Evolutionary conservation across 257 asterid species (phyloP).

Genomic region (Plantago elongata): DNA sequence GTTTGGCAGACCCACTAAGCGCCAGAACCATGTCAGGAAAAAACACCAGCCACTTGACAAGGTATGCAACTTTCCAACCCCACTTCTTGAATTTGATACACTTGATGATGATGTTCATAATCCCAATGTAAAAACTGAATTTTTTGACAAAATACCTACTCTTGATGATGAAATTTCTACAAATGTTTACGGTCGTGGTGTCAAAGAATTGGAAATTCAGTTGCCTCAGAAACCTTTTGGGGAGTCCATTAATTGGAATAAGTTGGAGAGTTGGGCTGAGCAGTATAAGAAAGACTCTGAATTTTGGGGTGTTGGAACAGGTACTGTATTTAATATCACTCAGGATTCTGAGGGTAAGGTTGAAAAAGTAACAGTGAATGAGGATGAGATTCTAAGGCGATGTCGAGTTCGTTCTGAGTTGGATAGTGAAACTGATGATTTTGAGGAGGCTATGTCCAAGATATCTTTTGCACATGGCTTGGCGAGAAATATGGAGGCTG

Average conservation of each 20-base stretch:
- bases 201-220: slow-evolving; percentile 23
- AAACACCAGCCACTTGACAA: slow-evolving; percentile 41
- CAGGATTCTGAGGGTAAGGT: slow-evolving; percentile 61
- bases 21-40: slow-evolving; percentile 69
- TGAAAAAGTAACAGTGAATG: slow-evolving; percentile 64
- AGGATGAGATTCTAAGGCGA: slow-evolving; percentile 73
- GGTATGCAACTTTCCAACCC: slow-evolving; percentile 41
- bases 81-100: slow-evolving; percentile 26
- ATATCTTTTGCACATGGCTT: slow-evolving; percentile 56
- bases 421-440: slow-evolving; percentile 33
- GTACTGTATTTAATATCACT: slow-evolving; percentile 60
- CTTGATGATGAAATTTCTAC: slow-evolving; percentile 25
- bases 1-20: slow-evolving; percentile 42
- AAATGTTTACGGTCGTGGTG: slow-evolving; percentile 20
- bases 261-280: slow-evolving; percentile 78
- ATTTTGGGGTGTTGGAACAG: slow-evolving; percentile 82
- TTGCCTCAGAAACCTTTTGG: slow-evolving; percentile 34
- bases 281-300: slow-evolving; percentile 69
- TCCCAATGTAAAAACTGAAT: slow-evolving; percentile 17
- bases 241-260: slow-evolving; percentile 57
- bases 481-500: slow-evolving; percentile 69
- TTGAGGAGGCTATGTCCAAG: slow-evolving; percentile 46
- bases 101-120: slow-evolving; percentile 18
- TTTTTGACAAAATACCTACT: slow-evolving; percentile 17
- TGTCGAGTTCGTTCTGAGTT: slow-evolving; percentile 37